Conservation (phyloP, 75 land plant species). For the Cryptomeria japonica region DNA sequence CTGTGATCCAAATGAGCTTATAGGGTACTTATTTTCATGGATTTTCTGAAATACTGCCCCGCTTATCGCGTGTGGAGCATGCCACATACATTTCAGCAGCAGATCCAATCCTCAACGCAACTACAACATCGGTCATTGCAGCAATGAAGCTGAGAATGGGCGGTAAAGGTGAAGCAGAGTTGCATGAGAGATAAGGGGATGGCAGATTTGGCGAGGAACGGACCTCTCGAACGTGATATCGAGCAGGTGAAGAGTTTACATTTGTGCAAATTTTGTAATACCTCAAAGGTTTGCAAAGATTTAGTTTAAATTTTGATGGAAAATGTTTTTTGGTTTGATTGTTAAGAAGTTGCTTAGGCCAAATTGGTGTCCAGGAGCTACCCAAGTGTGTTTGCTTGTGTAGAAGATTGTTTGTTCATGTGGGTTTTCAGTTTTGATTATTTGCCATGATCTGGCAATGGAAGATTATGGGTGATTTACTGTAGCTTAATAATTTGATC, state of each 20-base stretch:
- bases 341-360: neutral
- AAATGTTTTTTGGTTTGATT: neutral
- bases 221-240: constrained; percentile 27
- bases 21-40: neutral
- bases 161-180: neutral
- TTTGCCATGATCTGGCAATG: neutral
- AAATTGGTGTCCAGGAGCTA: neutral
- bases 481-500: neutral
- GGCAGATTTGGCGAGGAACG: constrained; percentile 27
- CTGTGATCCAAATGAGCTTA: neutral
- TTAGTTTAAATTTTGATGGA: neutral
- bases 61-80: neutral
- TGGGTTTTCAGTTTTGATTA: neutral
- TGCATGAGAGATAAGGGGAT: constrained; percentile 12
- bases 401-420: neutral
- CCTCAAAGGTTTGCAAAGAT: neutral
- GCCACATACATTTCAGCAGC: neutral
- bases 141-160: neutral
- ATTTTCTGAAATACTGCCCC: neutral
- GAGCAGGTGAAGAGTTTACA: constrained; percentile 12
- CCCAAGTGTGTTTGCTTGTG: neutral
- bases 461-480: neutral
- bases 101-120: neutral
- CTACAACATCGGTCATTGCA: neutral
- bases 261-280: neutral